Percentiles rank a stretch among this genome's conserved stretches.
Conservation (phyloP, 2,329 filamentous ascomycete genomes). For the Neobulgaria alba region DNA sequence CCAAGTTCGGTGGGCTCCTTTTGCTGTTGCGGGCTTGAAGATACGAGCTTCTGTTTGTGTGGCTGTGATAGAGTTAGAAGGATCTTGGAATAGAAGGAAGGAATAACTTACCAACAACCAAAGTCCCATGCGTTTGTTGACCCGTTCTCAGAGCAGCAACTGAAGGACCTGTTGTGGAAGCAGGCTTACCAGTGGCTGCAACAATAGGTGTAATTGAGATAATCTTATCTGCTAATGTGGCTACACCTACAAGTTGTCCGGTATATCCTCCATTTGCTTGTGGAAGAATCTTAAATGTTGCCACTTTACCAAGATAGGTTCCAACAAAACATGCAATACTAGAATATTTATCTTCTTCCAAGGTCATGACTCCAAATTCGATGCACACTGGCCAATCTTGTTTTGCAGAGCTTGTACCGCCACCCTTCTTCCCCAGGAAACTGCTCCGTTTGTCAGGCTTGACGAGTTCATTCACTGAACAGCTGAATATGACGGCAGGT, state of each 20-base stretch:
- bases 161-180: slow-evolving; percentile 63
- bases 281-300: slow-evolving; percentile 86
- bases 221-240: slow-evolving; percentile 58
- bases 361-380: slow-evolving; percentile 87
- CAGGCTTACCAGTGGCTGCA: slow-evolving; percentile 65
- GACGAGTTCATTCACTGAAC: slow-evolving; percentile 61
- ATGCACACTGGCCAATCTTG: slow-evolving; percentile 72
- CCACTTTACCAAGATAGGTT: slow-evolving; percentile 73
- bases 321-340: slow-evolving; percentile 90
- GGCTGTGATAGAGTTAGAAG: slow-evolving; percentile 31
- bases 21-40: slow-evolving; percentile 75
- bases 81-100: neutral
- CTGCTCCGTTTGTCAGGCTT: slow-evolving; percentile 71
- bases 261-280: slow-evolving; percentile 59
- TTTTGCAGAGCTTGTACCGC: slow-evolving; percentile 34
- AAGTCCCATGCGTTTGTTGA: slow-evolving; percentile 64
- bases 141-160: slow-evolving; percentile 74
- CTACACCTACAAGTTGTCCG: slow-evolving; percentile 61
- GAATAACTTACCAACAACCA: slow-evolving; percentile 57
- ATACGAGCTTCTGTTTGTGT: slow-evolving; percentile 69
- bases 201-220: slow-evolving; percentile 74
- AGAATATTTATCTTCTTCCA: slow-evolving; percentile 92
- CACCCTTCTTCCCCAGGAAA: slow-evolving; percentile 52
- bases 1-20: slow-evolving; percentile 88
- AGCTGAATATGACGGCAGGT: slow-evolving; percentile 72